phyloP scores from a whole-genome alignment of 2,329 filamentous ascomycete genomes.

The Fusarium sp. region DNA sequence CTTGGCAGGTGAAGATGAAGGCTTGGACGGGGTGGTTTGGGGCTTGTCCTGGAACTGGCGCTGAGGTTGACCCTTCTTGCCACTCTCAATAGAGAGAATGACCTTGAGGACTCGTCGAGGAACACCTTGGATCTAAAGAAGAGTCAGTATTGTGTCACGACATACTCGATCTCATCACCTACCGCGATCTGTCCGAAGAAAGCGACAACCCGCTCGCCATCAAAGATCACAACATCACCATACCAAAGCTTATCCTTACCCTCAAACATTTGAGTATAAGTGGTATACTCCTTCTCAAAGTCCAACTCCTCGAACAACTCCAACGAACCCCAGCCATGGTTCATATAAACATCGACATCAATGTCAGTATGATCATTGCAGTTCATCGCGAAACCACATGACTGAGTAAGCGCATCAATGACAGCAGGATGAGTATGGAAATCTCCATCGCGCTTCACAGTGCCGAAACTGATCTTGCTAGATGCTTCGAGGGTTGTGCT shows the following conservation, averaged over 20 bases:
- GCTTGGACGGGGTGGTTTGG: not conserved
- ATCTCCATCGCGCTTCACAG: conserved; percentile 27
- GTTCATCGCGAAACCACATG: conserved; percentile 43
- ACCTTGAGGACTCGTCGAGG: conserved; percentile 38
- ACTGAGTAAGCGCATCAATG: conserved; percentile 39
- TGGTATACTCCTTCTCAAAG: conserved; percentile 40
- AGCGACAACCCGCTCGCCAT: conserved; percentile 62
- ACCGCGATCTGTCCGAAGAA: conserved; percentile 50
- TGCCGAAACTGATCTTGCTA: conserved; percentile 33
- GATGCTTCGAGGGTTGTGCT: conserved; percentile 34
- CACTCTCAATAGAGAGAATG: conserved; percentile 32
- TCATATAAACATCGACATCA: conserved; percentile 39
- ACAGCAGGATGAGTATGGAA: conserved; percentile 40
- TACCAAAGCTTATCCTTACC: conserved; percentile 36
- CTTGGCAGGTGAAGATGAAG: fast-evolving
- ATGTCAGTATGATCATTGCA: conserved; percentile 40
- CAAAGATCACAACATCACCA: conserved; percentile 67
- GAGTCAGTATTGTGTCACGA: not conserved
- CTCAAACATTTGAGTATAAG: conserved; percentile 36
- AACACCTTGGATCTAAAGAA: conserved; percentile 27
- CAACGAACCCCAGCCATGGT: conserved; percentile 37
- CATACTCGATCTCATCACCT: not conserved
- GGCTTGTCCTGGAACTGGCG: conserved; percentile 8
- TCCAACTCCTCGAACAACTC: conserved; percentile 36
- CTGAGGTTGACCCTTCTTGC: conserved; percentile 30